Evolutionary conservation across 1,284 basidiomycete genomes (phyloP), one percentile per base, ranked within the genome.

Genomic region (Naganishia liquefaciens): DNA sequence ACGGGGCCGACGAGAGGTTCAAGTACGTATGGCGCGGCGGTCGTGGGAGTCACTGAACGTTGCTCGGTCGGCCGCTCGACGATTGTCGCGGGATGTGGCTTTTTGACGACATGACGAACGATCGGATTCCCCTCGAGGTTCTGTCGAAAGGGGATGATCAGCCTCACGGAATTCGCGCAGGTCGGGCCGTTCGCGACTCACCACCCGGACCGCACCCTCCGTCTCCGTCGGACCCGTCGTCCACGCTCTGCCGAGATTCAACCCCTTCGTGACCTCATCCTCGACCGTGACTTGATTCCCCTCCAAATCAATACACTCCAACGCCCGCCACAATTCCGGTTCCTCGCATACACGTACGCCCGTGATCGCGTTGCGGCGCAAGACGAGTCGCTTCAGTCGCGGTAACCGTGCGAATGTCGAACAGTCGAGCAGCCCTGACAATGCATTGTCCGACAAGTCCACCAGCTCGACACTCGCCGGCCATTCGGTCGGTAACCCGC

Each of bases 401-500:
- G 39, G 27, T 10, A 64, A 39, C 10, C 17, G 5, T 0, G 67
- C 63, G 5, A 68, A 33, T 3, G 44, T 15, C 3, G 58, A 51
- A 5, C 65, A 5, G 25, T 65, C 63, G 37, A 64, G 21, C 15
- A 28, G 10, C 3, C 63, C 63, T 17, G 30, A n/a, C 27, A 68
- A 27, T 10, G 6, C 37, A 44, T 68, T 68, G 13, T 51, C 58
- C 10, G 52, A 55, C 5, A 68, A 33, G 39, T 68, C 67, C 13
- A 68, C 15, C 10, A 15, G 10, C 43, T 68, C 62, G 17, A 68
- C 19, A 11, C 47, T 40, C 6, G 43, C 30, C 5, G 67, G 67
- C 67, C 67, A 68, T 17, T 13, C 39, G 25, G 19, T 13, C 6
- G 67, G 63, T 23, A 79, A 62, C 1, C 69, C 71, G 0, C 65